phyloP scores from a whole-genome alignment of 345 rosid species.

The Laguncularia racemosa region DNA sequence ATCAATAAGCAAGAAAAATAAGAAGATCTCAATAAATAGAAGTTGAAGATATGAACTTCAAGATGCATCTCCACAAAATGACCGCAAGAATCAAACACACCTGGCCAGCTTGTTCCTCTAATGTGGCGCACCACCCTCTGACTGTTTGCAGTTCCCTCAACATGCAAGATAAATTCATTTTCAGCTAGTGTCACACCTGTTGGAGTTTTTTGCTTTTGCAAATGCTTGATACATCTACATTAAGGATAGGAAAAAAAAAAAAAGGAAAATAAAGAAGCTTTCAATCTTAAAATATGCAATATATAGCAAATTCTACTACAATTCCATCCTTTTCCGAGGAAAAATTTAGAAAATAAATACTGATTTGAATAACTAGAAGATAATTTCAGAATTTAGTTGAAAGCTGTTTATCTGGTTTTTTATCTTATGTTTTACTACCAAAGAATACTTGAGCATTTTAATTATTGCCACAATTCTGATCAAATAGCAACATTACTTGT shows the following conservation, averaged over 20 bases:
- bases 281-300: background rate
- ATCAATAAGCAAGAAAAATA: conserved; percentile 5
- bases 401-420: too few species aligned
- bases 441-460: background rate
- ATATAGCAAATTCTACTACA: background rate
- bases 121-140: conserved; percentile 86
- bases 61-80: too few species aligned
- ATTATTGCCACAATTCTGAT: background rate
- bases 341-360: too few species aligned
- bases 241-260: background rate
- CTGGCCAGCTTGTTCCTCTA: conserved; percentile 88
- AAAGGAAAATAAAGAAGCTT: background rate
- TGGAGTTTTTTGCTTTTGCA: conserved; percentile 65
- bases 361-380: too few species aligned
- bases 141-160: conserved; percentile 76
- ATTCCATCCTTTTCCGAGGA: too few species aligned
- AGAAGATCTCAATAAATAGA: background rate
- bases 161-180: conserved; percentile 82
- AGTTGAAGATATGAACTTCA: background rate
- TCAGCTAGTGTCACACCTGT: conserved; percentile 66
- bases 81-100: conserved; percentile 18
- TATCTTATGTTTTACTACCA: too few species aligned
- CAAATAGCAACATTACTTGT: conserved; percentile 35
- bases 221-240: conserved; percentile 59
- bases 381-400: too few species aligned